Percentiles rank a stretch among this genome's conserved stretches.
These are phyloP conservation scores for Talaromyces wortmannii DNA, from an alignment of 495 filamentous ascomycete genomes.

Conservation along the genomic window DNA sequence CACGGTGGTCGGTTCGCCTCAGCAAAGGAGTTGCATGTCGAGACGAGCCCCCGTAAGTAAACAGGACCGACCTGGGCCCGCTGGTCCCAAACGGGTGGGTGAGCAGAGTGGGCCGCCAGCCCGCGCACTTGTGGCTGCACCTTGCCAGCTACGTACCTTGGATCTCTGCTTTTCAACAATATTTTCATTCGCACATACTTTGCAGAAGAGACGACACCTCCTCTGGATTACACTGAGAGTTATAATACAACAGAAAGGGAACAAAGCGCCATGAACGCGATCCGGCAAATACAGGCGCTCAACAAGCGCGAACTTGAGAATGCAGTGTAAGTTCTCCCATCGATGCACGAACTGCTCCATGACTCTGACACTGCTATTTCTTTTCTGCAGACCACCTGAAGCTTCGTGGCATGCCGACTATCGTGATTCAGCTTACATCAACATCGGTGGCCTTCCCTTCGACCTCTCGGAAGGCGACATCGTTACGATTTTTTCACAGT, in stretches of 20 bases:
- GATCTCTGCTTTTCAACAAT: neutral
- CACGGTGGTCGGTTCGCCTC: neutral
- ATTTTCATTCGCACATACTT: no score
- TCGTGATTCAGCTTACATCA: constrained; percentile 92
- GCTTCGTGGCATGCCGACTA: constrained; percentile 98
- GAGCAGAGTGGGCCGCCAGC: neutral
- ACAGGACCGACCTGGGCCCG: neutral
- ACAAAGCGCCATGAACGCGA: constrained; percentile 67
- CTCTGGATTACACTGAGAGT: no score
- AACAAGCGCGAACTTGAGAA: constrained; percentile 95
- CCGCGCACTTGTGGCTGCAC: neutral
- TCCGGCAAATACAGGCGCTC: constrained; percentile 83
- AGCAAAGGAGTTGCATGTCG: neutral
- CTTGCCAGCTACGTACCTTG: neutral
- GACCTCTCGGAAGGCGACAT: constrained; percentile 94
- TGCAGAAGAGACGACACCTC: no score
- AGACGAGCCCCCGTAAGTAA: neutral
- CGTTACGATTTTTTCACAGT: constrained; percentile 95
- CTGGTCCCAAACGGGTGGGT: neutral
- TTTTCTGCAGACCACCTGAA: constrained; percentile 51
- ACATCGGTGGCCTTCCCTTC: constrained; percentile 91
- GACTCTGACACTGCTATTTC: constrained; percentile 4
- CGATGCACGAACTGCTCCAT: constrained; percentile 5
- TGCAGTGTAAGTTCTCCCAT: constrained; percentile 50
- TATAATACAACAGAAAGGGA: no score